Base-by-base conservation (phyloP, 2,329 filamentous ascomycete genomes). In the Ascochyta pisi region DNA sequence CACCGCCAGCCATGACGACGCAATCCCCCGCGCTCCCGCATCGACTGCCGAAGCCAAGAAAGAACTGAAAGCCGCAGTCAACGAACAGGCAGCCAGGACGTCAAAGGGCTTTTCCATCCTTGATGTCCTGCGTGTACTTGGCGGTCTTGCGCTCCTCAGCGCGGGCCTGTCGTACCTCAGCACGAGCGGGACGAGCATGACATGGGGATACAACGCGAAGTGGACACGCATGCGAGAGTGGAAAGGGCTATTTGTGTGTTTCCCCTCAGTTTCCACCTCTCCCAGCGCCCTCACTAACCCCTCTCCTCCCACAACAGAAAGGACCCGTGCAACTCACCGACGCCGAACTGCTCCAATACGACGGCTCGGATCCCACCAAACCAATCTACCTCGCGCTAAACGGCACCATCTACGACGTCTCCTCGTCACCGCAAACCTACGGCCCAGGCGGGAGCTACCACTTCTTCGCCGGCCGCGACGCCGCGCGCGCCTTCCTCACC, bases 331-430 rank as follows among this genome's bases (percentile, higher is more conserved):
- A 84, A 71, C 83, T 98, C 35, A 96, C 92, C 1, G 89, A 90
- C 53, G 80, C 82, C 19, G 83, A 97, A 74, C 87, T 99, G 44
- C 75, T 84, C 41, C 74, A 80, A 46, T 96, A 90, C 82, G 88
- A 96, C 78, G 96, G 95, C 78, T 83, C 80, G 54, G 87, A 96
- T 76, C 80, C 87, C 9, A 75, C 78, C 7, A 86, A 89, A 57
- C 95, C 95, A 6, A 86, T 98, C 74, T 96, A 96, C 80, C 84
- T 99, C 52, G 92, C 92, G 60, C 87, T 99, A 69, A 94, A 95
- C 79, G 89, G 90, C 70, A 90, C 86, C 54, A 90, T 96, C 77
- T 95, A 89, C 82, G 91, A 96, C 76, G 91, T 96, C 37, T 85
- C 85, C n/a, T 78, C 83, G 27, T 87, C 87, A 50, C 75, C 73